Conservation (phyloP, 371 early-diverging fungal species). For the Batkoa obscura region DNA sequence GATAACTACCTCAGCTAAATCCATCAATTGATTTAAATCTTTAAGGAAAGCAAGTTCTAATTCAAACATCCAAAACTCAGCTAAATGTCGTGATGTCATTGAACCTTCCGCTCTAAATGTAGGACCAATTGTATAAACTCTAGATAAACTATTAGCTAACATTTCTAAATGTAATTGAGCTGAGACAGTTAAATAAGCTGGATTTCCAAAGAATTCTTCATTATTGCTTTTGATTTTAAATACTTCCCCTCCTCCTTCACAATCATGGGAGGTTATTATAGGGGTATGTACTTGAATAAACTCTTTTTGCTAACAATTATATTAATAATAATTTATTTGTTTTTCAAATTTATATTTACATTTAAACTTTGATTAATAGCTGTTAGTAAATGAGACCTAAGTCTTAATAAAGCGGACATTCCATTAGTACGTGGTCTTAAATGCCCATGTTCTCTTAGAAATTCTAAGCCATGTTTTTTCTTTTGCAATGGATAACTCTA, state of each 20-base stretch:
- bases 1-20: slow-evolving; percentile 23
- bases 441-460: slow-evolving; percentile 57
- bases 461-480: slow-evolving; percentile 57
- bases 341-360: slow-evolving; percentile 14
- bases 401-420: slow-evolving; percentile 45
- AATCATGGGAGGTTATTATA: slow-evolving; percentile 65
- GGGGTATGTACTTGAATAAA: slow-evolving; percentile 72
- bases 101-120: slow-evolving; percentile 79
- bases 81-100: slow-evolving; percentile 62
- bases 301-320: slow-evolving; percentile 25
- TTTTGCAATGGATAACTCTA: slow-evolving; percentile 77
- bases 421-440: slow-evolving; percentile 60
- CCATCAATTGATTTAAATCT: slow-evolving; percentile 23
- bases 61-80: slow-evolving; percentile 94
- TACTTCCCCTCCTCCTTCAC: slow-evolving; percentile 87
- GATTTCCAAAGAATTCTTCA: slow-evolving; percentile 42
- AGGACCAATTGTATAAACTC: slow-evolving; percentile 76
- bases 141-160: slow-evolving; percentile 42
- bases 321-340: neutral
- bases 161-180: slow-evolving; percentile 81
- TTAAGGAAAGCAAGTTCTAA: slow-evolving; percentile 67
- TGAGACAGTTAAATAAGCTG: slow-evolving; percentile 68
- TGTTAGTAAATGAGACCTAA: slow-evolving; percentile 39
- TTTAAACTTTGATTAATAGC: slow-evolving; percentile 56
- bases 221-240: slow-evolving; percentile 29